Evolutionary conservation across 345 rosid genomes (phyloP), one percentile per base, ranked within the genome.

Genomic region (Laguncularia racemosa): DNA sequence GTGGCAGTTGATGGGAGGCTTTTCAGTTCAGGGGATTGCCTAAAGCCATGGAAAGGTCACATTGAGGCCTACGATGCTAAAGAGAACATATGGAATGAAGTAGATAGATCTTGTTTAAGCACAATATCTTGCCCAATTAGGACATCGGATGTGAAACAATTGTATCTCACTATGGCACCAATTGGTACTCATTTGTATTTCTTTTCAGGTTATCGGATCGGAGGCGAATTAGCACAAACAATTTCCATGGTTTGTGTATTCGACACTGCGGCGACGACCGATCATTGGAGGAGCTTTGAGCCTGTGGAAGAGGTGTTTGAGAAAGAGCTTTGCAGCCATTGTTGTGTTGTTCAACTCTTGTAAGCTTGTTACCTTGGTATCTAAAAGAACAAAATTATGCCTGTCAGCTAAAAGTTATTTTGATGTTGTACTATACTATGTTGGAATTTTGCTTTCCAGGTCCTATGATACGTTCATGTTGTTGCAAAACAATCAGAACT

Each of bases 1-100:
- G 83, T 78, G 2, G 72, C 46, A 0, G 53, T 78, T 16, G 54
- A 71, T 7, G 73, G 67, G 11, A 72, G 52, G 55, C 58, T 81
- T 3, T 78, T 75, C n/a, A 84, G 84, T 71, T 79, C 84, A 0
- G 87, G 85, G 0, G 91, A 84, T 19, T 81, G 85, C 59, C 61
- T 84, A 14, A 73, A 75, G 2, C 65, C 79, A 0, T 81, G 91
- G 84, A 84, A 84, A 65, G 85, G 87, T 14, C 82, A 71, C 58
- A 78, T 84, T 2, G 85, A 79, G 13, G 58, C 68, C 0, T 78
- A 76, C 4, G 80, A 81, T 20, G 81, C 72, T 8, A 55, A 59
- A 19, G 73, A 78, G 0, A 77, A 73, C 47, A 68, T 78, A 56
- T 81, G 86, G 86, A 69, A 69, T 13, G 80, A 64, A 40, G 91